Evolutionary conservation across 164 flowering plant genomes (phyloP), one percentile per base, ranked within the genome.

Genomic region (Tetracentron sinense): DNA sequence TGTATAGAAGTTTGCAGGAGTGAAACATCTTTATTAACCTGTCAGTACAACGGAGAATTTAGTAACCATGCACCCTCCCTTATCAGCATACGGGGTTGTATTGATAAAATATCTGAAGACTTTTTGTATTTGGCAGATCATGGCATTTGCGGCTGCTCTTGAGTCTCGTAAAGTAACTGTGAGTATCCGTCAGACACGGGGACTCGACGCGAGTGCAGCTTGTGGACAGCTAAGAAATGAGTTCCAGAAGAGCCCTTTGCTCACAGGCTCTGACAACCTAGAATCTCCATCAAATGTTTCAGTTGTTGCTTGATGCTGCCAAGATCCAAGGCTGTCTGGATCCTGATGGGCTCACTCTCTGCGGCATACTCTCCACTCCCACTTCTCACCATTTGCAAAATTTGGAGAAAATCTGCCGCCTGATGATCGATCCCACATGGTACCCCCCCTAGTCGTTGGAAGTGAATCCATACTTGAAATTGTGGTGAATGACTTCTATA

Each of bases 211-310:
- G 26, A 85, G 84, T 79, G 97, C 99, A 23, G 97, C 99, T 55
- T 94, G 99, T 74, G 99, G 99, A 46, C 99, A 94, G 78, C 85
- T 94, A 25, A 80, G 96, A 65, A 94, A 94, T 61, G 74, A 91
- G 64, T 88, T 84, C 74, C 97, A 92, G 74, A 91, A 89, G 79
- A 80, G 52, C 52, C 99, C 99, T 60, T 64, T 90, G 68, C 55
- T 67, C 20, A 44, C 60, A 17, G 76, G 53, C 10, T 50, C 76
- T 1, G 80, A 69, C 8, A 63, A 25, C 35, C 6, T 50, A 20
- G 66, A 75, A 61, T 27, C 83, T 65, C 28, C 73, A 49, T 38
- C 65, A 31, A 73, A 64, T 20, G 55, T 70, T 48, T 65, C 83
- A 42, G 75, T 69, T 49, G 81, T 77, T 7, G 70, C 76, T 64